Conservation (phyloP, 495 filamentous ascomycete species). For the Aspergillus mulundensis region DNA sequence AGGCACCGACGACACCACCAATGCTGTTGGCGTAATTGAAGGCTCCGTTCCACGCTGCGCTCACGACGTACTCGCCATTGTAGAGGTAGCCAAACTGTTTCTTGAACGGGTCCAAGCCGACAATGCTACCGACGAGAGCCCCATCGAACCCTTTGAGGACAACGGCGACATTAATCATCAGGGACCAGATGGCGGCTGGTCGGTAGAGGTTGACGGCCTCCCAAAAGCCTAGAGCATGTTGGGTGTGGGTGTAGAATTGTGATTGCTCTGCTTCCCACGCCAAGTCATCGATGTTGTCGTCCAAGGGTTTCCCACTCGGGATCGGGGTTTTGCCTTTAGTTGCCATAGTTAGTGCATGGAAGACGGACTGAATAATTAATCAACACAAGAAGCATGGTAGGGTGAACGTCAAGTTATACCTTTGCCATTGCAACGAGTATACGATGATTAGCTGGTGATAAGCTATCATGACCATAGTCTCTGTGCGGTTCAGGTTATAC, state of each 20-base stretch:
- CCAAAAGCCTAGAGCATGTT: slow-evolving; percentile 5
- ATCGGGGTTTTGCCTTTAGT: too few relatives aligned
- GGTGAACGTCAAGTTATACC: too few relatives aligned
- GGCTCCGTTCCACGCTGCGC: neutral
- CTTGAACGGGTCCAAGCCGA: slow-evolving; percentile 1
- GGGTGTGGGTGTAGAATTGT: neutral
- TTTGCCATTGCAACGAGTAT: too few relatives aligned
- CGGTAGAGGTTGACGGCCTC: slow-evolving; percentile 1
- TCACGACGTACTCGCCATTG: neutral
- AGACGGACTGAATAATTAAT: too few relatives aligned
- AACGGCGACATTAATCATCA: neutral
- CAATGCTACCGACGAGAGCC: slow-evolving; percentile 2
- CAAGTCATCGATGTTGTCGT: too few relatives aligned
- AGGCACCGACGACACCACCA: neutral
- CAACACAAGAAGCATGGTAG: too few relatives aligned
- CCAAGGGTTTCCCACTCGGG: too few relatives aligned
- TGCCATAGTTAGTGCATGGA: too few relatives aligned
- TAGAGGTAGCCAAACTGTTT: neutral
- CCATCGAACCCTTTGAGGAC: slow-evolving; percentile 5
- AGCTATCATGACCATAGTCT: neutral
- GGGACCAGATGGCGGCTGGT: neutral
- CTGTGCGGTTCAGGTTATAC: neutral
- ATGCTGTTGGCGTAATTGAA: slow-evolving; percentile 5
- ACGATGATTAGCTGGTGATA: neutral
- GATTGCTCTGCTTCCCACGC: neutral